Conservation (phyloP, 2,329 filamentous ascomycete genomes). For the Colletotrichum costaricense region DNA sequence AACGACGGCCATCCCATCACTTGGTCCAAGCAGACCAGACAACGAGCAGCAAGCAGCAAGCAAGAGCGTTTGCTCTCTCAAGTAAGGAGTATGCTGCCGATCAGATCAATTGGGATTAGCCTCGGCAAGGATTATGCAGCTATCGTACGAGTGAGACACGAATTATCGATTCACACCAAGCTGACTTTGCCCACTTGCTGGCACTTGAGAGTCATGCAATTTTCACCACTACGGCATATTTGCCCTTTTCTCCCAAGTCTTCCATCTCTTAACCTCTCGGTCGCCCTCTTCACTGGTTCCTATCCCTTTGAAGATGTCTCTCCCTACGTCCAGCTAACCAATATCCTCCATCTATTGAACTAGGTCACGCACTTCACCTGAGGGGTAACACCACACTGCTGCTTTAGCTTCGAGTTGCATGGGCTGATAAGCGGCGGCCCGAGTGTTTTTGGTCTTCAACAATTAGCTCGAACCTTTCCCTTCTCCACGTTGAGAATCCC, state of each 20-base stretch:
- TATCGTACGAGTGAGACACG: constrained; percentile 18
- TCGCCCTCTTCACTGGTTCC: background rate
- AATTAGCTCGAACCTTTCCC: background rate
- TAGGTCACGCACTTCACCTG: background rate
- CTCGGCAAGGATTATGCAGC: background rate
- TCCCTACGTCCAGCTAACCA: background rate
- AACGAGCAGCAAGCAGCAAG: background rate
- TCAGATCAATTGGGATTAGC: background rate
- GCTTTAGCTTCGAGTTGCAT: background rate
- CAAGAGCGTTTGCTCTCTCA: background rate
- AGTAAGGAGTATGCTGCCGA: background rate
- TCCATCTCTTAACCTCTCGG: no score
- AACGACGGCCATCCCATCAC: background rate
- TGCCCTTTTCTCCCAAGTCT: background rate
- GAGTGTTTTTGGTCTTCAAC: background rate
- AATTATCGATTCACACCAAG: constrained; percentile 11
- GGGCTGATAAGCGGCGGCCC: background rate
- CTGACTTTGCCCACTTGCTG: background rate
- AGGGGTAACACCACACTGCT: background rate
- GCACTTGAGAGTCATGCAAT: background rate
- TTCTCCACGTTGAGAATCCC: background rate
- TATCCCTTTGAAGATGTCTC: background rate
- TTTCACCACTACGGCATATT: background rate
- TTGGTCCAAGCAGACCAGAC: background rate
- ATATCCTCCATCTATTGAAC: background rate